Evolutionary conservation across 257 asterid species (phyloP), one percentile per base, ranked within the genome.

Genomic region (Jaltomata sinuosa): DNA sequence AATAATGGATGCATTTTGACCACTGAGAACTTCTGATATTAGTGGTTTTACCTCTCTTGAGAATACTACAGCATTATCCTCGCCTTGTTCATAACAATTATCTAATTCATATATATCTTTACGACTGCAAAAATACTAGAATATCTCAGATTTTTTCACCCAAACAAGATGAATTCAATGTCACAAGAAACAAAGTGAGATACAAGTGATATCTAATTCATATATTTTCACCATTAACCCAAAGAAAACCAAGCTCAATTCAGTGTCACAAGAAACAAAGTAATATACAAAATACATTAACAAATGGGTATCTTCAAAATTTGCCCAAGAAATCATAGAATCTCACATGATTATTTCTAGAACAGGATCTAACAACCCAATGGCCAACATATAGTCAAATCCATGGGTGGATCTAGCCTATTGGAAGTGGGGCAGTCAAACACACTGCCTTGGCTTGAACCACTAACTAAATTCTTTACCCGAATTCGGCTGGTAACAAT

Each of bases 41-140:
- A 93, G 54, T 29, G 96, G 97, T n/a, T 88, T 85, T 34, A 96
- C 86, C 90, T 96, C 99, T 87, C 86, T 90, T 55, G 91, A 81
- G 71, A 91, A 96, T 80, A 96, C 86, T 72, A 81, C 8, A 34
- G 25, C 84, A 65, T 65, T 81, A 5, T 87, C 94, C 45, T 91
- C 97, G 52, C 88, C 87, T 87, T 90, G 93, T 71, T 85, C 92
- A 59, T 92, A 96, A 83, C 93, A 92, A 78, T 90, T 81, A 81
- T 96, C 97, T 79, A 94, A 88, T 82, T 91, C 95, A 84, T 82
- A 93, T 1, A 80, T 80, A 85, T 92, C 92, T 83, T 85, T 94
- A 29, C 90, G 90, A 72, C 97, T 92, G 89, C 80, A 86, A 79
- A 11, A 29, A 8, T n/a, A 21, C 19, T 38, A 3, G 42, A 85